Evolutionary conservation across 345 rosid species (phyloP), one percentile per base, ranked within the genome.

Genomic region (Gossypium arboreum): DNA sequence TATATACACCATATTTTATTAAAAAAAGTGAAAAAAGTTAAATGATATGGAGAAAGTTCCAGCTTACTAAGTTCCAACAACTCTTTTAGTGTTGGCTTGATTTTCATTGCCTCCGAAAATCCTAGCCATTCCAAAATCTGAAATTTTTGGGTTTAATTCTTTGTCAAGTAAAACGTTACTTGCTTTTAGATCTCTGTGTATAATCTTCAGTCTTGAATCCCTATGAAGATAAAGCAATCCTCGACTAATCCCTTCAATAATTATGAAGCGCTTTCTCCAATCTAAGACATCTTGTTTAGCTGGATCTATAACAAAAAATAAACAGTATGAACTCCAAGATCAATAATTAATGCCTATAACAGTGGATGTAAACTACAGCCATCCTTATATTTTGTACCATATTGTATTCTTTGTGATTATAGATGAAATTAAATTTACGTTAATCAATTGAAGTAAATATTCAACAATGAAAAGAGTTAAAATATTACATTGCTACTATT

Each of bases 61-160:
- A 20, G 20, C 20, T 44, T 76, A 79, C 83, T 34, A 73, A 9
- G 84, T 80, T 11, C 83, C 87, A 0, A 75, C 81, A 2, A 81
- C 78, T 47, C 78, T 75, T 2, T 1, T 6, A 1, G 81, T 81
- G 25, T 77, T 68, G n/a, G 69, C 79, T 55, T 54, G 75, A 24
- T 74, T 78, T 75, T 79, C 59, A 50, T 72, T 63, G 12, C 73
- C 59, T 52, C 41, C 65, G 25, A 80, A 83, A 50, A 72, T 79
- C 54, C 79, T 78, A 7, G 85, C 85, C 80, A 80, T 84, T 13
- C 83, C 85, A 70, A 82, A 84, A 22, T 82, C 81, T 50, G 82
- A 80, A 61, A 80, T 76, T 16, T 80, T 84, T 2, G 82, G 81
- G 22, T 71, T 82, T 39, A 73, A 54, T 3, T 64, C 79, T 24